Conservation (phyloP, 1,284 basidiomycete species). For the Ganoderma lucidum region DNA sequence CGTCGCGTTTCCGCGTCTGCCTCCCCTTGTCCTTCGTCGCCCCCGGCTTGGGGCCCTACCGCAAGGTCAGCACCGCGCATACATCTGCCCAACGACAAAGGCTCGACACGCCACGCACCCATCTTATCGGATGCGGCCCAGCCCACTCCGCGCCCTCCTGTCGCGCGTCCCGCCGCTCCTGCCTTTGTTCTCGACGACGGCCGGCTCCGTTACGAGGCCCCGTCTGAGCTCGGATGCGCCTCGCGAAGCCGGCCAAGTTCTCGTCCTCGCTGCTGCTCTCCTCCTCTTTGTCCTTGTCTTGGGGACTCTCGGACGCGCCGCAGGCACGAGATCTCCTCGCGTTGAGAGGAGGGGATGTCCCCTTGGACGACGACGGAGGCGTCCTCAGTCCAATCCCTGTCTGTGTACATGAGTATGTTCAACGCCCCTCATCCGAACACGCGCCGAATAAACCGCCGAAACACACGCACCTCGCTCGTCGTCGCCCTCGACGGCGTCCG, state of each 20-base stretch:
- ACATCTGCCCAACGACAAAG: neutral
- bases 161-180: neutral
- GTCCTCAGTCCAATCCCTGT: conserved; percentile 8
- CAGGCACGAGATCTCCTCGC: neutral
- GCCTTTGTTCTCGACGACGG: neutral
- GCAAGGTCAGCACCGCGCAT: conserved; percentile 2
- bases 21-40: neutral
- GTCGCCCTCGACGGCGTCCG: neutral
- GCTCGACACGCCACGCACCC: neutral
- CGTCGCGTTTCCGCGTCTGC: conserved; percentile 1
- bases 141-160: neutral
- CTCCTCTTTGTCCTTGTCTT: no score
- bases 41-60: neutral
- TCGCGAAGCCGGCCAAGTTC: conserved; percentile 5
- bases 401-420: neutral
- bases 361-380: conserved; percentile 8
- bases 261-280: conserved; percentile 9
- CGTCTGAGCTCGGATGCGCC: neutral
- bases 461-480: neutral
- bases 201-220: neutral
- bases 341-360: neutral
- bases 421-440: neutral
- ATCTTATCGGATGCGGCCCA: neutral
- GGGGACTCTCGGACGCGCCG: neutral
- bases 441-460: no score